Percentiles rank a stretch among this genome's conserved stretches.
These are phyloP conservation scores for Botrytis deweyae DNA, from an alignment of 2,329 filamentous ascomycete genomes.

Conservation along the genomic window DNA sequence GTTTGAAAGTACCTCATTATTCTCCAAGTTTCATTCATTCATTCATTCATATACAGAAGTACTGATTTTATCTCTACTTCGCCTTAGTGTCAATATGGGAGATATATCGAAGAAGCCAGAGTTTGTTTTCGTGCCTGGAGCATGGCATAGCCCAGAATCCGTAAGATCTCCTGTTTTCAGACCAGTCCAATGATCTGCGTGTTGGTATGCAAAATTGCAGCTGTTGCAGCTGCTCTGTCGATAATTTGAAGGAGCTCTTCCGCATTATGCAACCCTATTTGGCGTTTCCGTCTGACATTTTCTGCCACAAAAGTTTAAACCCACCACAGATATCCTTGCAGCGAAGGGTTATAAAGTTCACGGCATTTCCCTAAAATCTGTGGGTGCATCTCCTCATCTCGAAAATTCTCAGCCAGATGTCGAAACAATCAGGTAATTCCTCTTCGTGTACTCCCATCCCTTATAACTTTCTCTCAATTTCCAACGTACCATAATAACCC, in stretches of 20 bases:
- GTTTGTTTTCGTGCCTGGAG: constrained; percentile 35
- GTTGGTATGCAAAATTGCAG: neutral
- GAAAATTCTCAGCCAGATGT: constrained; percentile 39
- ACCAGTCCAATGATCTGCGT: neutral
- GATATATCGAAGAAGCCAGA: constrained; percentile 25
- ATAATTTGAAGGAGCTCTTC: neutral
- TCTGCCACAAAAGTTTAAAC: neutral
- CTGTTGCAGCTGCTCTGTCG: neutral
- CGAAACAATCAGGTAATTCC: constrained; percentile 40
- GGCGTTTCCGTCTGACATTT: neutral
- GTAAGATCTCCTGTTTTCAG: constrained; percentile 20
- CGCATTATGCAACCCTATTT: neutral
- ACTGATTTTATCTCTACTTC: neutral
- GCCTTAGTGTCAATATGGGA: neutral
- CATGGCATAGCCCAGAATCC: constrained; percentile 30
- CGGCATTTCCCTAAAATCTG: constrained; percentile 27
- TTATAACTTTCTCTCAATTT: neutral
- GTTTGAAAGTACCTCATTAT: neutral
- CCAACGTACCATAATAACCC: neutral
- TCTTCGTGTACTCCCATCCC: neutral
- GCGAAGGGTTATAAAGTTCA: constrained; percentile 28
- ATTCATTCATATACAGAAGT: neutral
- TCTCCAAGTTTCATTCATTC: neutral
- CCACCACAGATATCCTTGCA: constrained; percentile 18
- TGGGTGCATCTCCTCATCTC: constrained; percentile 26